Evolutionary conservation across 2,329 filamentous ascomycete species (phyloP).

Genomic region (Aspergillus sp.): DNA sequence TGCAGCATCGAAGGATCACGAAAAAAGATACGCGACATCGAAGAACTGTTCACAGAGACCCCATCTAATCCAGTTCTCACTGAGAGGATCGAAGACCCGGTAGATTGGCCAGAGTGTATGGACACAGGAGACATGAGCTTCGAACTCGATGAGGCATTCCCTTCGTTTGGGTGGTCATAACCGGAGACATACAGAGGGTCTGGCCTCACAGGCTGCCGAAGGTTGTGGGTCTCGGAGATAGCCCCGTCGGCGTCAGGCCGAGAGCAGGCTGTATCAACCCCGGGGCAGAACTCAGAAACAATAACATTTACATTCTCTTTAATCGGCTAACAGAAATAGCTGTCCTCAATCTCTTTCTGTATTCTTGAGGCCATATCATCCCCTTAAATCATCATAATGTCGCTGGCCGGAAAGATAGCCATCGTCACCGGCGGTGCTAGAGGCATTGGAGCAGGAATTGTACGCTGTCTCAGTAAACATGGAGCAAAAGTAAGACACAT

Average conservation of each 20-base stretch:
- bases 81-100: no score
- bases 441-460: conserved; percentile 19
- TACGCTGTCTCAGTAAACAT: conserved; percentile 10
- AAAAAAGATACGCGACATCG: conserved; percentile 4
- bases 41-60: conserved; percentile 14
- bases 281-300: no score
- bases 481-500: conserved; percentile 10
- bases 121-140: no score
- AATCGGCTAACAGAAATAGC: no score
- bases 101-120: no score
- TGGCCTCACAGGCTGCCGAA: no score
- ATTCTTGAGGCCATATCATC: background rate
- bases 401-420: conserved; percentile 17
- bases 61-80: no score
- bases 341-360: background rate
- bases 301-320: no score
- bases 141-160: no score
- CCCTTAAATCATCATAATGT: conserved; percentile 10
- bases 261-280: background rate
- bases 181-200: no score
- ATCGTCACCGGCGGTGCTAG: conserved; percentile 20
- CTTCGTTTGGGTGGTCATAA: no score
- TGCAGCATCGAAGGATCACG: conserved; percentile 9
- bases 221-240: background rate
- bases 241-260: background rate